Percentiles rank a stretch among this genome's conserved stretches.
phyloP scores from a whole-genome alignment of 192 early-diverging fungal species.

The Umbelopsis ramanniana region DNA sequence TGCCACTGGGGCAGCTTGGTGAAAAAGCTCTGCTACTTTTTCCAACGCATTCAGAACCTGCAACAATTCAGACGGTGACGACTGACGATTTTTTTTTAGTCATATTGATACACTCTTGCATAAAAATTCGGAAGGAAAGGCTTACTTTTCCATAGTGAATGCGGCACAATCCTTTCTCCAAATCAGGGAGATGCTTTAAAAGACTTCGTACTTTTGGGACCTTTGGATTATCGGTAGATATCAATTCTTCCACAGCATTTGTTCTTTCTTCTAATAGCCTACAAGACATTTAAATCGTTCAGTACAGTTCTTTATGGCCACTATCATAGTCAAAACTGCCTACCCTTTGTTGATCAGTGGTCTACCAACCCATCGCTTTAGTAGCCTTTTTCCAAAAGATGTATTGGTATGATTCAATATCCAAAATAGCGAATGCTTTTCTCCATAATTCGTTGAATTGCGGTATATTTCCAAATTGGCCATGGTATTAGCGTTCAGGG shows the following conservation, averaged over 20 bases:
- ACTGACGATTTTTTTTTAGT: slow-evolving; percentile 31
- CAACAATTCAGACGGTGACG: slow-evolving; percentile 65
- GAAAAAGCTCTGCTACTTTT: slow-evolving; percentile 39
- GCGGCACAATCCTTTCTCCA: slow-evolving; percentile 68
- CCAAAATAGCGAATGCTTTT: slow-evolving; percentile 57
- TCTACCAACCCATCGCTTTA: slow-evolving; percentile 71
- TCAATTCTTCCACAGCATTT: slow-evolving; percentile 65
- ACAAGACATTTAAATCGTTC: neutral
- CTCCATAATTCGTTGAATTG: slow-evolving; percentile 50
- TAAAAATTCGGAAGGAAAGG: neutral
- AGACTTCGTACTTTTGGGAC: slow-evolving; percentile 40
- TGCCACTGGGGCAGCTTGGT: neutral
- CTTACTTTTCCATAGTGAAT: slow-evolving; percentile 66
- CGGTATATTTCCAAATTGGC: slow-evolving; percentile 67
- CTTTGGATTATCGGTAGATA: slow-evolving; percentile 35
- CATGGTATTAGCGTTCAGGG: slow-evolving; percentile 70
- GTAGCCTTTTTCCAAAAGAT: slow-evolving; percentile 63
- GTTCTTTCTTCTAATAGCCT: slow-evolving; percentile 56
- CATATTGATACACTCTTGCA: neutral
- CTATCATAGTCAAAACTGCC: neutral
- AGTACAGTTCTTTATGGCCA: neutral
- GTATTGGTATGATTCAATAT: slow-evolving; percentile 72
- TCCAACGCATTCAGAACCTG: slow-evolving; percentile 52
- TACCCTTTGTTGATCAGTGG: slow-evolving; percentile 62
- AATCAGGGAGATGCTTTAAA: slow-evolving; percentile 60